Conservation (phyloP, 2,329 filamentous ascomycete genomes). For the Cladophialophora immunda region DNA sequence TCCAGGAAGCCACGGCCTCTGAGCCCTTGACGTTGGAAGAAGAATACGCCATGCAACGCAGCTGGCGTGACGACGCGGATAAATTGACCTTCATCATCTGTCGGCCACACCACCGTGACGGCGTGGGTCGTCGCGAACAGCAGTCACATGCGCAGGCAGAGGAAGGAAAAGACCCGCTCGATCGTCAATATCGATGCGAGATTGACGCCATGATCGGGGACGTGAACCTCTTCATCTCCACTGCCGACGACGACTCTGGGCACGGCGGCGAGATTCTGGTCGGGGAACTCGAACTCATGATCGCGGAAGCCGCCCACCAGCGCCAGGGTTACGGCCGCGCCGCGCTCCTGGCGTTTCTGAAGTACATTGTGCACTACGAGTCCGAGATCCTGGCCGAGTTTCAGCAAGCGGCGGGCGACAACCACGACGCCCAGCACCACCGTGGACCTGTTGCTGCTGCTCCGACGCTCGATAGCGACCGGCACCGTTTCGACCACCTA, state of each 20-base stretch:
- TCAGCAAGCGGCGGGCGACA: neutral
- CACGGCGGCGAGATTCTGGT: conserved; percentile 45
- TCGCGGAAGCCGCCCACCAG: conserved; percentile 68
- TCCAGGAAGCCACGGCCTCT: conserved; percentile 86
- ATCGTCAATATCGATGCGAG: neutral
- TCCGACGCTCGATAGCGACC: no score
- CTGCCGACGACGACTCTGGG: conserved; percentile 49
- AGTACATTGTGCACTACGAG: conserved; percentile 69
- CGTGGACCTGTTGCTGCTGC: neutral
- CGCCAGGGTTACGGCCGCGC: conserved; percentile 71
- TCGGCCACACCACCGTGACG: conserved; percentile 19
- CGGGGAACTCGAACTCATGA: conserved; percentile 88
- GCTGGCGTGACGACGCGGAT: conserved; percentile 81
- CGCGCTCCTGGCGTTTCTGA: conserved; percentile 72
- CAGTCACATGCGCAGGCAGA: neutral
- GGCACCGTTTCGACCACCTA: conserved; percentile 54
- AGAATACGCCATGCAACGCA: conserved; percentile 89
- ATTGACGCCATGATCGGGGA: conserved; percentile 72
- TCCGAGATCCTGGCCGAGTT: conserved; percentile 67
- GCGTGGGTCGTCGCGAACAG: neutral
- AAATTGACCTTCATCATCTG: conserved; percentile 88
- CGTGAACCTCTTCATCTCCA: conserved; percentile 78
- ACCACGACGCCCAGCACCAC: neutral
- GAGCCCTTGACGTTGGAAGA: conserved; percentile 81
- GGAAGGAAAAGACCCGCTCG: neutral